Base-by-base conservation (phyloP, 768 basidiomycete species). In the Termitomyces heimii region DNA sequence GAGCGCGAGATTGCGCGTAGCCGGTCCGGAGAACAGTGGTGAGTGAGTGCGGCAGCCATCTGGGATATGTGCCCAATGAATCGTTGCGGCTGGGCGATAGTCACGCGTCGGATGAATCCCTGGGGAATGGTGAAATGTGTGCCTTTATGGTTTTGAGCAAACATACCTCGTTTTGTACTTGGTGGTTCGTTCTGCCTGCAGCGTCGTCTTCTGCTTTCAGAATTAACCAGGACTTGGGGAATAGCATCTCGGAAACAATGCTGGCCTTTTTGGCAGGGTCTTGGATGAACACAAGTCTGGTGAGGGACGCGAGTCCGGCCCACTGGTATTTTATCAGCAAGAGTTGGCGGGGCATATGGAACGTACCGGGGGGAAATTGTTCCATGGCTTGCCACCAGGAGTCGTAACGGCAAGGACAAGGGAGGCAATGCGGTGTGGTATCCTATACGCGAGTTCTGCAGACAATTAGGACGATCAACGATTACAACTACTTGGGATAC, bases 391-490 rank as follows among this genome's bases (percentile, higher is more conserved):
- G 2, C 85, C 82, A 26, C 86, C 89, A 1, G 89, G 79, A 1
- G 83, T 87, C 0, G 92, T 93, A 4, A 88, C 90, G 8, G 75
- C 68, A 2, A 94, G 76, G 1, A 80, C 76, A 32, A 93, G 77
- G 1, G 89, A 89, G 8, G 74, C 70, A 31, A 92, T 83, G 14
- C 89, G 78, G 12, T 86, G 70, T 0, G 89, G 84, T 34, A 91
- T 85, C 22, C 79, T 78, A 44, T 67, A 75, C 0, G 89, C 82
- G 2, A 93, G 75, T 63, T 93, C 92, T 92, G 3, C 20, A 12
- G 51, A 22, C 5, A 24, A 20, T 52, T 5, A 45, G 50, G 14
- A 10, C 4, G 16, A 6, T 22, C 34, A 4, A 5, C 31, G 22
- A 4, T 7, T 7, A 26, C 14, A 10, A 37, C 12, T 16, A 28